These are phyloP conservation scores for Marasmius oreades DNA, from an alignment of 1,284 basidiomycete genomes.

Conservation along the genomic window DNA sequence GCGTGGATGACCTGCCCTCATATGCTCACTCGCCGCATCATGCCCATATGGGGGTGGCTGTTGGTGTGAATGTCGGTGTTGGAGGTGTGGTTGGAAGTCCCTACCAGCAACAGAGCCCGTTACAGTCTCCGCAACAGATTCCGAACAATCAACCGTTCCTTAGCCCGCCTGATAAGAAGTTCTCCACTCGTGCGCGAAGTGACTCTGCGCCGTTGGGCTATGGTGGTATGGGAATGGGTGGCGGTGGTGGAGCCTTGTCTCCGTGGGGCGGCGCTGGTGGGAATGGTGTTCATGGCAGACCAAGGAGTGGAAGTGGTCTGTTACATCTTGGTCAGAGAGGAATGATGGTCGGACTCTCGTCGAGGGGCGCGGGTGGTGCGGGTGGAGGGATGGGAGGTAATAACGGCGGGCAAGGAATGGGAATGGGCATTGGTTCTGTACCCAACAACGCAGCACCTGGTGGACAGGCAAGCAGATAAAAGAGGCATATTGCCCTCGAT, in stretches of 20 bases:
- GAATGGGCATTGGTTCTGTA: no score
- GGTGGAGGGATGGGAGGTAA: not conserved
- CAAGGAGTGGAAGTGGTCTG: slow-evolving; percentile 45
- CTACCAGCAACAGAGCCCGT: slow-evolving; percentile 2
- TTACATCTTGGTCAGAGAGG: not conserved
- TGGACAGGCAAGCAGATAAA: not conserved
- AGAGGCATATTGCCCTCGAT: not conserved
- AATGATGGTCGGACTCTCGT: no score
- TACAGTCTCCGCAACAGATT: not conserved
- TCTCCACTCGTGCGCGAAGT: slow-evolving; percentile 38
- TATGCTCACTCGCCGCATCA: not conserved
- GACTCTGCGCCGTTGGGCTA: slow-evolving; percentile 52
- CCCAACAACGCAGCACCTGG: not conserved
- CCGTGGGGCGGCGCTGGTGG: slow-evolving; percentile 19
- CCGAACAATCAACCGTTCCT: not conserved
- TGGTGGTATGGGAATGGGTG: slow-evolving; percentile 21
- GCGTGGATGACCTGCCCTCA: slow-evolving; percentile 19
- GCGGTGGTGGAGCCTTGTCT: slow-evolving; percentile 12
- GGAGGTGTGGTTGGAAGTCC: not conserved
- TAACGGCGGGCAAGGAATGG: not conserved
- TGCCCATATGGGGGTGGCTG: slow-evolving; percentile 23
- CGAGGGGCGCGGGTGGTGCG: no score
- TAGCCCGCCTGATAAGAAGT: slow-evolving; percentile 2
- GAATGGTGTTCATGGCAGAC: slow-evolving; percentile 28
- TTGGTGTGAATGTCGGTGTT: slow-evolving; percentile 9